phyloP scores from a whole-genome alignment of 2,329 filamentous ascomycete genomes.

The Fusarium poae region DNA sequence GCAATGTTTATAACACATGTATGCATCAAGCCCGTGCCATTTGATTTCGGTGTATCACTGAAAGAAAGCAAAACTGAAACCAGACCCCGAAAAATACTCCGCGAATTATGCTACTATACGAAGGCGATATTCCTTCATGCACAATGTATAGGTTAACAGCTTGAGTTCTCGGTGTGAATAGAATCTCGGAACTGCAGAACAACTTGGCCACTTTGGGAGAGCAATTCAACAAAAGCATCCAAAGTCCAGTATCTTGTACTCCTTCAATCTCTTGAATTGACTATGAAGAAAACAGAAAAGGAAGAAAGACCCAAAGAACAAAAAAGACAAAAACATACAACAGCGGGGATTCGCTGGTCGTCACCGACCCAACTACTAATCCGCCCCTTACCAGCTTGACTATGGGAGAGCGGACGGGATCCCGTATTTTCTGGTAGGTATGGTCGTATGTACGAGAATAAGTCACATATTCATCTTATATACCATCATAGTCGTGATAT shows the following conservation, averaged over 20 bases:
- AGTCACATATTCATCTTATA: too few relatives aligned
- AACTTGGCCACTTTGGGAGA: background rate
- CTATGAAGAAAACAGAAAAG: background rate
- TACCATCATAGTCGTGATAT: too few relatives aligned
- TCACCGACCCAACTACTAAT: background rate
- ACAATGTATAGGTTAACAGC: background rate
- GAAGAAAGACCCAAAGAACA: too few relatives aligned
- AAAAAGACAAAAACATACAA: background rate
- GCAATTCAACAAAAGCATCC: background rate
- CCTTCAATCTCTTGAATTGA: too few relatives aligned
- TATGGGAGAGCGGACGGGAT: background rate
- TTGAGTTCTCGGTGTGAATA: background rate
- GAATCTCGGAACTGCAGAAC: background rate
- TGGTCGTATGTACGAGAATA: background rate
- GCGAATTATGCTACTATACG: background rate
- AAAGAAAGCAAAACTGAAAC: background rate
- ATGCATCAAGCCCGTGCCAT: background rate
- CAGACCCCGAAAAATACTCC: background rate
- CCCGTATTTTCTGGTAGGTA: background rate
- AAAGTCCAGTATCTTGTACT: too few relatives aligned
- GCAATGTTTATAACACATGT: background rate
- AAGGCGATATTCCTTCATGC: background rate
- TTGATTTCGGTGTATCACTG: background rate
- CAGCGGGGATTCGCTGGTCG: background rate
- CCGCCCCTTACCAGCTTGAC: background rate